Percentiles rank a stretch among this genome's conserved stretches.
Evolutionary conservation across 2,329 filamentous ascomycete genomes (phyloP).

Genomic region (Diaporthe citriasiana): DNA sequence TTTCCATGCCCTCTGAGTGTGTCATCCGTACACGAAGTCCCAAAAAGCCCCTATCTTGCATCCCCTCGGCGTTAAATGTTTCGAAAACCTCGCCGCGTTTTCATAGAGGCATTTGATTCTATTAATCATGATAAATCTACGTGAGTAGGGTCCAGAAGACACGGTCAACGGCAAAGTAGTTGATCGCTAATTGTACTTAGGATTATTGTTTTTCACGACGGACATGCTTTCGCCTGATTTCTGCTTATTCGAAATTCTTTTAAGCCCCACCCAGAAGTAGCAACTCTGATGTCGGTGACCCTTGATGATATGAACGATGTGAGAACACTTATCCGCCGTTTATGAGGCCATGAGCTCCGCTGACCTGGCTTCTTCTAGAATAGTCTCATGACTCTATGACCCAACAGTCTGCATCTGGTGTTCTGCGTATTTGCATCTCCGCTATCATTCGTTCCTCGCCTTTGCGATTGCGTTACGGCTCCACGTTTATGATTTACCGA

Average conservation of each 20-base stretch:
- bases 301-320: background rate
- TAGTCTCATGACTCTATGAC: background rate
- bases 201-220: background rate
- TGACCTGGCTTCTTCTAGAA: background rate
- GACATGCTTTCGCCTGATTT: background rate
- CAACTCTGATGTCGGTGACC: constrained; percentile 1
- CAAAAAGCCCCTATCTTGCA: background rate
- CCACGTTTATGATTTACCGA: background rate
- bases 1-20: background rate
- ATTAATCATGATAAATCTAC: background rate
- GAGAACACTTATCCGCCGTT: background rate
- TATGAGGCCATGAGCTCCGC: background rate
- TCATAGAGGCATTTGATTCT: background rate
- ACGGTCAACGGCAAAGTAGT: background rate
- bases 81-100: background rate
- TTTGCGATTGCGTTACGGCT: background rate
- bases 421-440: background rate
- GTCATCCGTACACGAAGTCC: background rate
- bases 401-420: background rate
- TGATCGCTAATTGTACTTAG: background rate
- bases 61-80: background rate
- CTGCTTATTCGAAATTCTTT: background rate
- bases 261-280: background rate
- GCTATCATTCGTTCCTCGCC: background rate
- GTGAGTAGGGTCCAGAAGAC: background rate